phyloP scores from a whole-genome alignment of 169 alveolate species.

The Eimeria mitis region DNA sequence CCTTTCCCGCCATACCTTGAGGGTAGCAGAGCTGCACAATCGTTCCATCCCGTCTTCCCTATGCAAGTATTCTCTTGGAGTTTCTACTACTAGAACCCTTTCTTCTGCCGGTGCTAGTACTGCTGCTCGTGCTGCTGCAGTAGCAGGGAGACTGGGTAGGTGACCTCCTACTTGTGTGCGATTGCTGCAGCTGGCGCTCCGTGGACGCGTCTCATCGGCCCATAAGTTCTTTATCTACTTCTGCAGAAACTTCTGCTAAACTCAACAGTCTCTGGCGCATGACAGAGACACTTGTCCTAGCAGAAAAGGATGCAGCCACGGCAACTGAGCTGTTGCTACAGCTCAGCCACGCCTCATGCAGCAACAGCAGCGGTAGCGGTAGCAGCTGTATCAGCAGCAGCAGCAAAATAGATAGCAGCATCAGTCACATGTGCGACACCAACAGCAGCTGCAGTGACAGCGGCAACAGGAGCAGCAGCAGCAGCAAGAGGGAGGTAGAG shows the following conservation, averaged over 20 bases:
- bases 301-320: conserved; percentile 13
- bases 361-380: background rate
- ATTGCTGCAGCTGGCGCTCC: conserved; percentile 17
- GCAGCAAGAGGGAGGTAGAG: background rate
- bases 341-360: background rate
- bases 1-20: background rate
- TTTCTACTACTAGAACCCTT: background rate
- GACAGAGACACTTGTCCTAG: conserved; percentile 18
- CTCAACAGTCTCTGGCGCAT: background rate
- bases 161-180: background rate
- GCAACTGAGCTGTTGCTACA: conserved; percentile 17
- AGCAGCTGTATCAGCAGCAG: background rate
- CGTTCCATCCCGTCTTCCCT: background rate
- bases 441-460: background rate
- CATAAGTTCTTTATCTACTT: background rate
- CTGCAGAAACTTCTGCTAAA: background rate
- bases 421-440: background rate
- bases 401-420: background rate
- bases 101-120: background rate
- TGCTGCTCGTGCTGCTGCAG: conserved; percentile 4
- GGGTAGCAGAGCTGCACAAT: background rate
- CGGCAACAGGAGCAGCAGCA: background rate
- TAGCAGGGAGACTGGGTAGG: background rate
- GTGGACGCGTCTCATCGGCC: conserved; percentile 37
- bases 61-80: background rate